Percentiles rank a stretch among this genome's conserved stretches.
Conservation (phyloP, 1,284 basidiomycete species). For the Quambalaria eucalypti region DNA sequence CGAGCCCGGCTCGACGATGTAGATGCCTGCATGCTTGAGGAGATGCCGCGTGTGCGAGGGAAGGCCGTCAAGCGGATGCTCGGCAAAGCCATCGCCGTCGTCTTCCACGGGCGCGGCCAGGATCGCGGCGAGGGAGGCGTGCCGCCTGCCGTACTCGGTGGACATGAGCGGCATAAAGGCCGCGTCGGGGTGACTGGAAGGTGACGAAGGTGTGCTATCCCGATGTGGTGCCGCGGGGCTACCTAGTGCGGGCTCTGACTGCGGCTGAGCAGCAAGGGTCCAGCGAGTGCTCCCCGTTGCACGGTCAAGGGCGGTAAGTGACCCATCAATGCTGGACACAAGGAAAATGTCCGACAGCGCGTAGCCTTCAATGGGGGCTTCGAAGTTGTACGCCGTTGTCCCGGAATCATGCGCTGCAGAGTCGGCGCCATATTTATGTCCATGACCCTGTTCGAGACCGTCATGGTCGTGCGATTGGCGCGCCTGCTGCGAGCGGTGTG, state of each 20-base stretch:
- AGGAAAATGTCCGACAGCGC: conserved; percentile 67
- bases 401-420: too few species aligned
- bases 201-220: too few species aligned
- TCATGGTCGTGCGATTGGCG: too few species aligned
- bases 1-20: conserved; percentile 80
- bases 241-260: neutral
- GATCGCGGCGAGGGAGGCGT: conserved; percentile 31
- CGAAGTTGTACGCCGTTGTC: too few species aligned
- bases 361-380: conserved; percentile 32
- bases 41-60: neutral
- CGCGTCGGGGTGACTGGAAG: neutral
- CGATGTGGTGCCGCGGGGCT: too few species aligned
- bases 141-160: conserved; percentile 27
- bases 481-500: too few species aligned
- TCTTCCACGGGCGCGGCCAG: conserved; percentile 15
- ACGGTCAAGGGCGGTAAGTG: conserved; percentile 74
- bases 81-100: conserved; percentile 42
- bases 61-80: neutral
- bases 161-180: conserved; percentile 24
- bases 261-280: conserved; percentile 12
- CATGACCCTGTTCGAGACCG: too few species aligned
- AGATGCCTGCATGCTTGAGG: conserved; percentile 60
- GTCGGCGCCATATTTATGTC: too few species aligned
- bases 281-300: conserved; percentile 55
- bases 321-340: conserved; percentile 79